Evolutionary conservation across 768 basidiomycete species (phyloP).

Genomic region (Guyanaporus albipodus): DNA sequence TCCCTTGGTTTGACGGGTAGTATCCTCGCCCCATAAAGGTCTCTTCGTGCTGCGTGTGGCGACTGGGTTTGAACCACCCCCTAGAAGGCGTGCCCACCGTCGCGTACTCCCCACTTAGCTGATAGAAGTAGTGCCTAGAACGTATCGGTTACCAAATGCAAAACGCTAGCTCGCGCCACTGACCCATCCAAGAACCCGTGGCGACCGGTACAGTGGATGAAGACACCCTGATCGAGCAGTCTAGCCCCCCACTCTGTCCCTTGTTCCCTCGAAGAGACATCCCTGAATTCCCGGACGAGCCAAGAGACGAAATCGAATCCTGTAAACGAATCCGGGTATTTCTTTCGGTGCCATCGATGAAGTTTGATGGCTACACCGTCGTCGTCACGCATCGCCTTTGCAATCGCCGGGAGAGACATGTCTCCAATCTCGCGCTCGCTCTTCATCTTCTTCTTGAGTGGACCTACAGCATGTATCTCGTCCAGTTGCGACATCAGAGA

Average conservation of each 20-base stretch:
- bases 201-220: conserved; percentile 74
- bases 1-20: conserved; percentile 36
- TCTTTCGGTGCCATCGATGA: conserved; percentile 73
- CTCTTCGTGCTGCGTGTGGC: conserved; percentile 44
- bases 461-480: conserved; percentile 69
- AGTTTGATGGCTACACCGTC: conserved; percentile 82
- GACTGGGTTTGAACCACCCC: conserved; percentile 60
- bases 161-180: conserved; percentile 21
- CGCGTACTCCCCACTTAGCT: conserved; percentile 71
- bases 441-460: conserved; percentile 75
- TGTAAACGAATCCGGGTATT: conserved; percentile 80
- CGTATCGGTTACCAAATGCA: conserved; percentile 3
- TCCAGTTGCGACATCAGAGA: conserved; percentile 77
- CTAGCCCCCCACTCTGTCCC: conserved; percentile 75
- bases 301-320: conserved; percentile 89
- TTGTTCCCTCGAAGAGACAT: conserved; percentile 79
- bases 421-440: conserved; percentile 71
- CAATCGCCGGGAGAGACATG: conserved; percentile 59
- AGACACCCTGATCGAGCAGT: conserved; percentile 75
- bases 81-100: conserved; percentile 60
- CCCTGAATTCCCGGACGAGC: conserved; percentile 88
- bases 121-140: conserved; percentile 83
- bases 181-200: conserved; percentile 90
- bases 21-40: conserved; percentile 31
- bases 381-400: conserved; percentile 82